Conservation (phyloP, 78 protist species). For the Speleostelium caveatum region DNA sequence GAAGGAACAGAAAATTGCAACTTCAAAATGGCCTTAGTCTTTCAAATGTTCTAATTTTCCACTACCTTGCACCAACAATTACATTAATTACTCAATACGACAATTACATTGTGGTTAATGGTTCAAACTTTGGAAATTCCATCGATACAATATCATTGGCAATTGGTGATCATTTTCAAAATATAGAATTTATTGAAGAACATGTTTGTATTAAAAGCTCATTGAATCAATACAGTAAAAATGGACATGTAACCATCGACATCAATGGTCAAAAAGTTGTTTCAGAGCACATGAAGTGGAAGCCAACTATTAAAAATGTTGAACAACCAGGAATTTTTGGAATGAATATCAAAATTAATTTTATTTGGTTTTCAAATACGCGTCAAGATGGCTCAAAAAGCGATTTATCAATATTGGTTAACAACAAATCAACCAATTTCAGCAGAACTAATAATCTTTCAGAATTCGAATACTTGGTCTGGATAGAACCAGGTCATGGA, state of each 20-base stretch:
- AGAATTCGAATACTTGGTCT: neutral
- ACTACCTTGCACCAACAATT: neutral
- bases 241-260: no score
- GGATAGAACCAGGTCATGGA: slow-evolving; percentile 1
- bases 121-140: slow-evolving; percentile 3
- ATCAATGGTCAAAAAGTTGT: no score
- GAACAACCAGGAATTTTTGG: neutral
- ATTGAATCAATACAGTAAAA: no score
- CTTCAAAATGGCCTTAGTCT: no score
- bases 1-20: no score
- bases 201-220: no score
- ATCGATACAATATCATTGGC: neutral
- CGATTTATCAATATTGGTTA: neutral
- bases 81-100: neutral
- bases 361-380: neutral
- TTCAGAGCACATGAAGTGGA: no score
- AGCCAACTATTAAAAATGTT: neutral
- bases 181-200: neutral
- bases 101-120: neutral
- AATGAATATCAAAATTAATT: no score
- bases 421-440: neutral
- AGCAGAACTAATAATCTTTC: neutral
- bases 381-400: neutral
- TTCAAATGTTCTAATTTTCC: neutral
- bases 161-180: neutral